Base-by-base conservation (phyloP, 2,329 filamentous ascomycete genomes). In the Hypoxylon sp. region DNA sequence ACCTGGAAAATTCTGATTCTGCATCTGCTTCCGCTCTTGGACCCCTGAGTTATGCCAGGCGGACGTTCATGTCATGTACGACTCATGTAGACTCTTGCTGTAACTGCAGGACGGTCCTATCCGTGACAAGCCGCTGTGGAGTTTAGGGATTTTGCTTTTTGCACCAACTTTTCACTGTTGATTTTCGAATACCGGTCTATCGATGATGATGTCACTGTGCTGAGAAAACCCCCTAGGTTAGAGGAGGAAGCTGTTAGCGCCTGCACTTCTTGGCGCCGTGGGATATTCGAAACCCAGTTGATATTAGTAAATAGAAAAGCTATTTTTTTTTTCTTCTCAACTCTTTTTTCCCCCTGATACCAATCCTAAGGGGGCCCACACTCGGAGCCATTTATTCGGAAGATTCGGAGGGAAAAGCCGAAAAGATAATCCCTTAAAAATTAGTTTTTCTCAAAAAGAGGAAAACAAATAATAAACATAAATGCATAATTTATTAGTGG, bases 131-230 rank as follows among this genome's bases (percentile, higher is more conserved):
- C 61, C 64, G 56, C 54, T 55, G 64, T 69, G 64, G 64, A 67
- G 59, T 46, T 60, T 28, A 37, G 56, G 44, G 37, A 7, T 10
- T 41, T 41, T 46, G 56, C 28, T 43, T 59, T 52, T 55, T 44
- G 48, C 39, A 34, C 56, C 61, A 47, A 67, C 30, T 60, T 44
- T 64, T 55, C 49, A 61, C 50, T 49, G 32, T n/a, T 39, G 46
- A 28, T 44, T 41, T 20, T 41, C 17, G 19, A 46, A 67, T 58
- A 54, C 43, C 7, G 17, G 37, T 67, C 64, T 69, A 64, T 69
- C 64, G 67, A 67, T 65, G 51, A 65, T 67, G 67, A 69, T 69
- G 67, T 69, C 67, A 69, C 62, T 46, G 39, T 17, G 52, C 58
- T 61, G 50, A 55, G 37, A 51, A 64, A 56, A 28, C 28, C 28